Evolutionary conservation across 2,329 filamentous ascomycete genomes (phyloP), one percentile per base, ranked within the genome.

Genomic region (Cytospora piceae): DNA sequence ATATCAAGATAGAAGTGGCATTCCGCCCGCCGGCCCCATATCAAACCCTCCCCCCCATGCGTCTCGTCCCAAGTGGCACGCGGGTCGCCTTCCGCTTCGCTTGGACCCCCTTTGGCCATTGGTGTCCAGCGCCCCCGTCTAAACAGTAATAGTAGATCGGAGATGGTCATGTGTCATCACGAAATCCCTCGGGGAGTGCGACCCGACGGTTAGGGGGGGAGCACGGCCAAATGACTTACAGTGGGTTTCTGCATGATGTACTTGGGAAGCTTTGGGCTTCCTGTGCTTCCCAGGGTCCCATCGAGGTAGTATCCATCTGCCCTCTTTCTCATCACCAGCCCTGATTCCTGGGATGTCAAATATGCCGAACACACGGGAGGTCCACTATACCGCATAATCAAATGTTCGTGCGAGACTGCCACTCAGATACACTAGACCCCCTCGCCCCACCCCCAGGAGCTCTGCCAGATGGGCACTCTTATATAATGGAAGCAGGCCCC

Each of bases 51-150:
- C 39, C 15, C 39, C 15, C 15, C 17, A n/a, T n/a, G n/a, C n/a
- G 14, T 20, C 39, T 42, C 39, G 7, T 20, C 39, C 27, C 27
- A 29, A 29, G 27, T 29, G 27, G 5, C 39, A 20, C 17, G 14
- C 39, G 7, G 15, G 3, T 20, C 39, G 39, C 17, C 46, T 22
- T 14, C 12, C 53, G 55, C 31, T 32, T 51, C 61, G 61, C 54
- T 58, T 65, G 29, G 56, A 56, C 57, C 63, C 51, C 57, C 27
- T 64, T 59, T 32, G 49, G 37, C 42, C 37, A 49, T 11, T n/a
- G 12, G 12, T n/a, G n/a, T 24, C 4, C 46, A 49, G 34, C 12
- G 34, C 34, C 34, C 34, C 34, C n/a, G 32, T 34, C 32, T 34
- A 12, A 34, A 34, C 32, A 34, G 11, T 37, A 37, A 15, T 37